Conservation (phyloP, 148 eudicot species). For the Suaeda aralocaspica region DNA sequence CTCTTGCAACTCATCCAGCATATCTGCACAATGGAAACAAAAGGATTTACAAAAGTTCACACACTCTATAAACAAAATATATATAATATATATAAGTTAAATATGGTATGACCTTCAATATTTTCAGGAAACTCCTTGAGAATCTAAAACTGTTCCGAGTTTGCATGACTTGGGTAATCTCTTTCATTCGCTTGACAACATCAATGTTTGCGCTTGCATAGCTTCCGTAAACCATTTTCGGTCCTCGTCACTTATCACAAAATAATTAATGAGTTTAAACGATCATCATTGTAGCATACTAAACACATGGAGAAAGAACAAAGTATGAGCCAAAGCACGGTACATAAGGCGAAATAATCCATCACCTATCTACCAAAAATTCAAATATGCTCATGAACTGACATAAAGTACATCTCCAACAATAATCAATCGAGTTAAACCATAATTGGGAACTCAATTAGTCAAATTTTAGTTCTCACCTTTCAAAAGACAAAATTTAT, state of each 20-base stretch:
- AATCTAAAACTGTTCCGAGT: constrained; percentile 79
- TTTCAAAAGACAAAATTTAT: too few species aligned
- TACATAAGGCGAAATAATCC: too few species aligned
- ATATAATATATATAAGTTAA: background rate
- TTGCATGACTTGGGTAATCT: constrained; percentile 86
- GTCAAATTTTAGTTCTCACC: too few species aligned
- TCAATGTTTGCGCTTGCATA: constrained; percentile 90
- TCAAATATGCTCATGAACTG: background rate
- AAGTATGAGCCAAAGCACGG: background rate
- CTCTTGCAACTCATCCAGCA: constrained; percentile 95
- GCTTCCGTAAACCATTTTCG: constrained; percentile 98
- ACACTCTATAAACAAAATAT: background rate
- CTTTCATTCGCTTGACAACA: constrained; percentile 86
- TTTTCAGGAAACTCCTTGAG: constrained; percentile 75
- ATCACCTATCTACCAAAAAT: background rate
- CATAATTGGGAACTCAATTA: too few species aligned
- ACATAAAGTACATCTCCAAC: background rate
- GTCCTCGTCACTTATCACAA: constrained; percentile 65
- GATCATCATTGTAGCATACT: background rate
- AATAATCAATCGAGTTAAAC: too few species aligned
- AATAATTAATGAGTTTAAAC: background rate
- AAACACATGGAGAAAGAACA: background rate
- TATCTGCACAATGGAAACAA: constrained; percentile 39
- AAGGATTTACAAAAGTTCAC: background rate
- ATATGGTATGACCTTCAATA: constrained; percentile 61